A percentile compares a stretch with the other conserved stretches of the same genome.
Evolutionary conservation across 129 eudicot species (phyloP).

Genomic region (Lactuca saligna): DNA sequence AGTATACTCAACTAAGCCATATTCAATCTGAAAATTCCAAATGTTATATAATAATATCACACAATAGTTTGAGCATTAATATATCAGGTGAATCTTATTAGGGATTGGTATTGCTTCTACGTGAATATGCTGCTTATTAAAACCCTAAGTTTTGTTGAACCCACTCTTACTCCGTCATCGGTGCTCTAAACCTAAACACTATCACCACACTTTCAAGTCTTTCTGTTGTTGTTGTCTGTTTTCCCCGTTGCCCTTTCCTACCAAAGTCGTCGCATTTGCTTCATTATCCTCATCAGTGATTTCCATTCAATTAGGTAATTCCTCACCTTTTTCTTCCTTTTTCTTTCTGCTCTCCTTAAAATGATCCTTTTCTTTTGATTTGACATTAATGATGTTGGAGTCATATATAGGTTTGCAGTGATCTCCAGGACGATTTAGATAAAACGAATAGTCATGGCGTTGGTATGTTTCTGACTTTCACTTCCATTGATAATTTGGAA

Average conservation of each 20-base stretch:
- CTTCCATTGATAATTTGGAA: conserved; percentile 1
- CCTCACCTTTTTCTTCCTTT: too few species aligned
- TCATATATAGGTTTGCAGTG: conserved; percentile 41
- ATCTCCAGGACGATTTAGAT: conserved; percentile 29
- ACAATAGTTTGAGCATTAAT: conserved; percentile 86
- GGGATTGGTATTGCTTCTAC: neutral
- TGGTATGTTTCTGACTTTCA: conserved; percentile 27
- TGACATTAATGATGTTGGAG: conserved; percentile 22
- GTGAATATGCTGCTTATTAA: neutral
- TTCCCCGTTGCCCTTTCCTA: too few species aligned
- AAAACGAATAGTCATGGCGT: conserved; percentile 36
- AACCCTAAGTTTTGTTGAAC: too few species aligned
- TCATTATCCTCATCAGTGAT: too few species aligned
- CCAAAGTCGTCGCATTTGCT: too few species aligned
- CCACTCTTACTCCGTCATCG: too few species aligned
- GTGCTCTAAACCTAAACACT: too few species aligned
- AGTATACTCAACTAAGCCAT: conserved; percentile 71
- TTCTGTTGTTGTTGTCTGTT: too few species aligned
- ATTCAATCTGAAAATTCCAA: conserved; percentile 55
- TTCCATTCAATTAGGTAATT: too few species aligned
- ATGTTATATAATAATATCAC: conserved; percentile 69
- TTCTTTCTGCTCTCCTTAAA: too few species aligned
- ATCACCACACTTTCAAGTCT: too few species aligned
- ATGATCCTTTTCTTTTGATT: neutral
- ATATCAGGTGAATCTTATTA: conserved; percentile 51